Evolutionary conservation across 129 eudicot species (phyloP), one percentile per base, ranked within the genome.

Genomic region (Helianthus tuberosus): DNA sequence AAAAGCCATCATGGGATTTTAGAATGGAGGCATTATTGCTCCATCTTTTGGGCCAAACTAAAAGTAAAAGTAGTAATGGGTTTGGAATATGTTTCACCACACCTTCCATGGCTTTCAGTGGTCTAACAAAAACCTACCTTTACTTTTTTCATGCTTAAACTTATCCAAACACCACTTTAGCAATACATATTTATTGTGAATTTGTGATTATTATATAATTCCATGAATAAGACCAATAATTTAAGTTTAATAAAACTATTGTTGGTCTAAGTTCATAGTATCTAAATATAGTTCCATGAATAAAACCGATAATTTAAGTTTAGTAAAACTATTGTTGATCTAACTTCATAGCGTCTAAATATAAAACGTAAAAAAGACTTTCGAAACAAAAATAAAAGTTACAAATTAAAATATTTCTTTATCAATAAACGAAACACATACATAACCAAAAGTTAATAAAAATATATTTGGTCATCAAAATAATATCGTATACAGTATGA

Each of bases 41-140:
- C 78, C 77, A 53, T 71, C 57, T 73, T 73, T 35, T 11, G 78
- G 25, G 71, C 78, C 78, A 63, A 63, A 74, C 41, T 49, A 63
- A 62, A 59, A 74, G 66, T 35, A 55, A 74, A 74, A 74, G 63
- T 49, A 12, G 78, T 63, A 74, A 74, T 63, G 71, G 78, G 53
- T 48, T 32, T 74, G 63, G 71, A 74, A 62, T 74, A 63, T 74
- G 63, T 74, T 62, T 74, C 78, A 74, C 63, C 78, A 74, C 78
- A 74, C 52, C 66, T 74, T 50, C 78, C 39, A 74, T 74, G 39
- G 48, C 62, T 62, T 73, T 61, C 50, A 74, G 53, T 73, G 77
- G 70, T 62, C 17, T 61, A 29, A 61, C 8, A 62, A 15, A 14
- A 73, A 25, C 5, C 5, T 14, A 23, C 32, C 36, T 47, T 74